phyloP scores from a whole-genome alignment of 2,329 filamentous ascomycete species.

The Colletotrichum chrysophilum region DNA sequence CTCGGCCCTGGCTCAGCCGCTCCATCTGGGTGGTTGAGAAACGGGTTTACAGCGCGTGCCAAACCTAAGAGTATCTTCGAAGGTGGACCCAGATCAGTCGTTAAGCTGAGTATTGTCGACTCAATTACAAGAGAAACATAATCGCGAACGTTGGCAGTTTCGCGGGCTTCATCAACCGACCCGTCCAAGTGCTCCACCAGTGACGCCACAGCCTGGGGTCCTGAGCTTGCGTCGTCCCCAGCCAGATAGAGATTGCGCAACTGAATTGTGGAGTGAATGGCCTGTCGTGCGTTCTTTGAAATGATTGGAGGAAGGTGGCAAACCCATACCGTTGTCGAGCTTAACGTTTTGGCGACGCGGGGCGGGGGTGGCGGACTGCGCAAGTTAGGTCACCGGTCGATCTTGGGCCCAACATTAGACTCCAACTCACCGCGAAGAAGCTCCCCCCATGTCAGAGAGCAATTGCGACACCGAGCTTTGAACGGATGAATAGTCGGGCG shows the following conservation, averaged over 20 bases:
- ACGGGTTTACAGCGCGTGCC: constrained; percentile 18
- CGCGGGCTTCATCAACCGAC: neutral
- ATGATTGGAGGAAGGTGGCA: constrained; percentile 22
- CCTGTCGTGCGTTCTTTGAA: constrained; percentile 3
- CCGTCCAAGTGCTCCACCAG: neutral
- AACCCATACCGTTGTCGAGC: constrained; percentile 11
- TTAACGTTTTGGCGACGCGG: constrained; percentile 14
- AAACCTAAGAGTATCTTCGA: neutral
- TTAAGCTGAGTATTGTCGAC: neutral
- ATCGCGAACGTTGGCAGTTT: constrained; percentile 17
- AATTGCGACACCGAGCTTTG: neutral
- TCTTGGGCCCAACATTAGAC: neutral
- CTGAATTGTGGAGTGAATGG: constrained; percentile 1
- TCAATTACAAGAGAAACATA: constrained; percentile 15
- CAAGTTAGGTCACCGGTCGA: neutral
- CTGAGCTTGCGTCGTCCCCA: neutral
- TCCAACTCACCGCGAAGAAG: constrained; percentile 1
- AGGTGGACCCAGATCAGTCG: neutral
- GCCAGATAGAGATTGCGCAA: constrained; percentile 14
- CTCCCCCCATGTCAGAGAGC: neutral
- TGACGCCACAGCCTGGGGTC: neutral
- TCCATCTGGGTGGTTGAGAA: constrained; percentile 1
- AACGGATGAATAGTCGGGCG: neutral
- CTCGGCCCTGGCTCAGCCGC: neutral
- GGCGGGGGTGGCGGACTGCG: constrained; percentile 8